phyloP scores from a whole-genome alignment of 257 asterid species.

The Buddleja alternifolia region DNA sequence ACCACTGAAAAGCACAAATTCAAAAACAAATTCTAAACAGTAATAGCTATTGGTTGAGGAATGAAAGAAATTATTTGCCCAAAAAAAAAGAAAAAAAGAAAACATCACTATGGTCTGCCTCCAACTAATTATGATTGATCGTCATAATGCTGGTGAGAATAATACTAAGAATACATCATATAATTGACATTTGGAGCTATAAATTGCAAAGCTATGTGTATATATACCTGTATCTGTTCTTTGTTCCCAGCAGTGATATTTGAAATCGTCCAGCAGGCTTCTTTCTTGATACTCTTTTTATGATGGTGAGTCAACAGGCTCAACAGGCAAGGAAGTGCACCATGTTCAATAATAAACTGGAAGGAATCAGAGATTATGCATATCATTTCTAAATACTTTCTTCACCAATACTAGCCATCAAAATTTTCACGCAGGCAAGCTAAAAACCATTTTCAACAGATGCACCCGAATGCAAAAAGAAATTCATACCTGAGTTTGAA shows the following conservation, averaged over 20 bases:
- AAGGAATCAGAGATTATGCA: neutral
- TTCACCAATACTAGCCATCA: neutral
- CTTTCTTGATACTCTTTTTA: conserved; percentile 93
- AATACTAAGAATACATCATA: conserved; percentile 4
- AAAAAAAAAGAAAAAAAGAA: neutral
- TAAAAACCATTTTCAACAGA: conserved; percentile 10
- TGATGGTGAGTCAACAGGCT: conserved; percentile 84
- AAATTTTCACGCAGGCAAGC: neutral
- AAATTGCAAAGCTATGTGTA: conserved; percentile 11
- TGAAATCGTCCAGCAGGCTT: conserved; percentile 95
- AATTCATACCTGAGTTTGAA: conserved; percentile 74
- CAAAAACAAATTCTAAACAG: neutral
- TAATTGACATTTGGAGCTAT: conserved; percentile 3
- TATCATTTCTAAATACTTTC: neutral
- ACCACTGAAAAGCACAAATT: neutral
- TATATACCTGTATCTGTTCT: conserved; percentile 84
- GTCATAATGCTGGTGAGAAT: neutral
- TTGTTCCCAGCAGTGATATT: conserved; percentile 92
- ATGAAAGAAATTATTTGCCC: neutral
- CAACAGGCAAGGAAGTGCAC: conserved; percentile 75
- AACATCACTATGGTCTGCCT: neutral
- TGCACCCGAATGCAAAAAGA: neutral
- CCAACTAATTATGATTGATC: neutral
- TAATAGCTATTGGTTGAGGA: neutral
- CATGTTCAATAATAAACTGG: conserved; percentile 75